Evolutionary conservation across 2,329 filamentous ascomycete species (phyloP).

Genomic region (Microdochium bolleyi): DNA sequence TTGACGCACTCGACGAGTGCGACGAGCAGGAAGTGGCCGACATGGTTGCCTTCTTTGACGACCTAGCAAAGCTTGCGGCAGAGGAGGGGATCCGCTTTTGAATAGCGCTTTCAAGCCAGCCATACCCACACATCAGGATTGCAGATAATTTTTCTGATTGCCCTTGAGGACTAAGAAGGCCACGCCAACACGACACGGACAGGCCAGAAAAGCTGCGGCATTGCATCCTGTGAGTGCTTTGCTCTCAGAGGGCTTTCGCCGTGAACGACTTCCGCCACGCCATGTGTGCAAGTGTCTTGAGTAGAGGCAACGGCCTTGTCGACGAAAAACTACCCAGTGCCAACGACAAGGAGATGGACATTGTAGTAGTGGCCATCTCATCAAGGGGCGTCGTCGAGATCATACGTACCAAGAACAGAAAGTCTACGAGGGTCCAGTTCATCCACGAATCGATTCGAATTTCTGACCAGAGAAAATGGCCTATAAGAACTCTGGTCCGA

Average conservation of each 20-base stretch:
- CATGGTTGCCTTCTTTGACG: conserved; percentile 9
- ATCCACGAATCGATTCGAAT: conserved; percentile 31
- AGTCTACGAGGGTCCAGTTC: conserved; percentile 24
- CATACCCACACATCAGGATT: conserved; percentile 31
- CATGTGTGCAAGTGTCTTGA: conserved; percentile 7
- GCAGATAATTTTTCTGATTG: conserved; percentile 13
- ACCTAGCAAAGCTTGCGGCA: background rate
- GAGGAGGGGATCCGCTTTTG: conserved; percentile 11
- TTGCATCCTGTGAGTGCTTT: conserved; percentile 32
- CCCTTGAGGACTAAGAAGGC: conserved; percentile 23
- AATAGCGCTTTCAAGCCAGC: conserved; percentile 31
- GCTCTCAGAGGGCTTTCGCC: conserved; percentile 22
- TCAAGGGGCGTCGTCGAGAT: conserved; percentile 39
- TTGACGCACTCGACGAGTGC: conserved; percentile 14
- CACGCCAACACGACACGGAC: conserved; percentile 22
- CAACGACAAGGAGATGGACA: conserved; percentile 13
- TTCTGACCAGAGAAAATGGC: conserved; percentile 26
- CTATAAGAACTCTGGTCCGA: conserved; percentile 21
- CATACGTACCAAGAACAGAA: conserved; percentile 13
- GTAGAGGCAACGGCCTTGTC: background rate
- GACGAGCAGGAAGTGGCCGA: conserved; percentile 7
- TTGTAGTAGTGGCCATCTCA: conserved; percentile 11
- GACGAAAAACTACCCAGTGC: background rate
- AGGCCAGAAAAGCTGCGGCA: conserved; percentile 16
- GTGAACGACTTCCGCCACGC: conserved; percentile 28